Base-by-base conservation (phyloP, 1,139 yeast species). In the Yamadazyma atlantica region DNA sequence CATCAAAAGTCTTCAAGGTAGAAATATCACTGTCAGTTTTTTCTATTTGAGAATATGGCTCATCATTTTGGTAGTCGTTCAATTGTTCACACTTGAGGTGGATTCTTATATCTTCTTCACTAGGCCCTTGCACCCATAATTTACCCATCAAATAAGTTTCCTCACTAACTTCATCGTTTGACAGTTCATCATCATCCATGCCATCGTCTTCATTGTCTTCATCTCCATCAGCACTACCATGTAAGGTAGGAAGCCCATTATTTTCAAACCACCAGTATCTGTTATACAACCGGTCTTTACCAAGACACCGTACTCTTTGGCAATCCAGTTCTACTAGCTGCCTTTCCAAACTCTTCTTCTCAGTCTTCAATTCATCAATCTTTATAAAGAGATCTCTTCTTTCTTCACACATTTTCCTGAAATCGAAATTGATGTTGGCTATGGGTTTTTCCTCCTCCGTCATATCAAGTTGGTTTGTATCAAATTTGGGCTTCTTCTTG, bases 251-350 rank as follows among this genome's bases (percentile, higher is more conserved):
- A 39, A 87, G 69, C 0, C 97, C 97, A 54, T 84, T 84, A 46
- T 77, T 73, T 55, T 92, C 97, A 55, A 90, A 82, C 96, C 96
- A 92, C 95, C 96, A 94, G 58, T 90, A 92, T 48, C 92, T 71
- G 62, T 92, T 94, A 57, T 70, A 88, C 44, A 78, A 76, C 38
- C 96, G 69, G 58, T 92, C 99, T 46, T 81, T 76, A 4, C 99
- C 99, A 21, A 92, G 64, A 35, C 80, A 69, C 42, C 78, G 78
- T 32, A 89, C 75, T 42, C 98, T 66, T 57, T 89, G 96, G 44
- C 85, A 74, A 53, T 90, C 96, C 35, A 79, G 63, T 50, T 82
- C 88, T 34, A 75, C 72, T 27, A 85, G 60, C 41, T 75, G 66
- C 44, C 66, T 69, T 51, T 85, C 94, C 28, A 81, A 58, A 23